phyloP scores from a whole-genome alignment of 1,284 basidiomycete genomes.

The Crucibulum cyathiforme region DNA sequence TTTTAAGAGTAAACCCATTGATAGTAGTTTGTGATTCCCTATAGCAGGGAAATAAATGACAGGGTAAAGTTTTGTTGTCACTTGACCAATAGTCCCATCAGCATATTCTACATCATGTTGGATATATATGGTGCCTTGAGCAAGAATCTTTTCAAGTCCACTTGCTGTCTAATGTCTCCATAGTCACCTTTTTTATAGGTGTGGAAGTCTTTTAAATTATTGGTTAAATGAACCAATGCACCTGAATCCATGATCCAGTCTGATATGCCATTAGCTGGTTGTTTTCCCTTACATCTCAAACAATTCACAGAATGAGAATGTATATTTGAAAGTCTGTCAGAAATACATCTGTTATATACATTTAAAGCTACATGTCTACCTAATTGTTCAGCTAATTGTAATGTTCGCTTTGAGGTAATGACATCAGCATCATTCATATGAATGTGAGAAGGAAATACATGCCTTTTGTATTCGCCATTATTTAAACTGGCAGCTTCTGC shows the following conservation, averaged over 20 bases:
- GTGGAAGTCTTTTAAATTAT: not conserved
- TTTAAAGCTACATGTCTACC: not conserved
- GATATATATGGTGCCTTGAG: not conserved
- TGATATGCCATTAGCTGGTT: not conserved
- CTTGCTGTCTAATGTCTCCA: too few species aligned
- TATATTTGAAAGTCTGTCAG: not conserved
- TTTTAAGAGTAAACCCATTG: not conserved
- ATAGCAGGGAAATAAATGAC: not conserved
- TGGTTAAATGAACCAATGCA: constrained; percentile 8
- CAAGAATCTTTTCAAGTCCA: not conserved
- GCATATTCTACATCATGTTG: not conserved
- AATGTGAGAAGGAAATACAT: not conserved
- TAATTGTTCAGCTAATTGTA: not conserved
- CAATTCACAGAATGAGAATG: constrained; percentile 1
- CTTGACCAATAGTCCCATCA: not conserved
- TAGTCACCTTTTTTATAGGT: not conserved
- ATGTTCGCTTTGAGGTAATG: not conserved
- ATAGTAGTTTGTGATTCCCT: not conserved
- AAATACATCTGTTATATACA: not conserved
- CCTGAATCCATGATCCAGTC: constrained; percentile 17
- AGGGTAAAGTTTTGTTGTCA: not conserved
- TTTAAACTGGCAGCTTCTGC: not conserved
- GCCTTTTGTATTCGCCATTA: not conserved
- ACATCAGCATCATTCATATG: not conserved
- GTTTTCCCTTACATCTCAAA: constrained; percentile 3